Evolutionary conservation across 2,329 filamentous ascomycete species (phyloP).

Genomic region (Sclerotinia spermophila): DNA sequence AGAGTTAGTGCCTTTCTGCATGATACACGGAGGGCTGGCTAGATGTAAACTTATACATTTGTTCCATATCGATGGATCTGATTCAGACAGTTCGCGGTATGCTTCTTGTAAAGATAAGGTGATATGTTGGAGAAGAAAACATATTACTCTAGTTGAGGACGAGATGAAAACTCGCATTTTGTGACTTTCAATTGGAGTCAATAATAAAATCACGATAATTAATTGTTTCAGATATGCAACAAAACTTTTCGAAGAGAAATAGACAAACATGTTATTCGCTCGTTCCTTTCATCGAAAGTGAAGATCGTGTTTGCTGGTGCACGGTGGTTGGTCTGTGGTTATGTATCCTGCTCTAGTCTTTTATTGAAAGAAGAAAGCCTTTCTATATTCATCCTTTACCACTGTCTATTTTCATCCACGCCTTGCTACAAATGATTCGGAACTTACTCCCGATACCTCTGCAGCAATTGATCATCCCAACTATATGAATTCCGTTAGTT

Average conservation of each 20-base stretch:
- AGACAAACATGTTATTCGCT: not conserved
- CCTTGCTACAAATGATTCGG: not conserved
- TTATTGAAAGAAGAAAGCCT: constrained; percentile 20
- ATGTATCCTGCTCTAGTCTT: not conserved
- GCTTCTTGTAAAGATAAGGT: constrained; percentile 7
- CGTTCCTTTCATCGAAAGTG: not conserved
- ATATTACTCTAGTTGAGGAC: not conserved
- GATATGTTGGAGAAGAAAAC: not conserved
- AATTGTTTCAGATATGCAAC: constrained; percentile 12
- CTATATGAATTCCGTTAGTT: constrained; percentile 39
- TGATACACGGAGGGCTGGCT: constrained; percentile 19
- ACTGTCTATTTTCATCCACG: not conserved
- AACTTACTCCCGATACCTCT: constrained; percentile 46
- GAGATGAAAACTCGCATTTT: not conserved
- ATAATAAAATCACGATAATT: not conserved
- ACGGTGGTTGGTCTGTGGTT: not conserved
- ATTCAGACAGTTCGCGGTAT: not conserved
- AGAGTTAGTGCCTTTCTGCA: constrained; percentile 14
- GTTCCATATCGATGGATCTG: constrained; percentile 19
- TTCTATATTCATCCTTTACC: not conserved
- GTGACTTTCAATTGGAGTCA: not conserved
- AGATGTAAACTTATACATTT: constrained; percentile 20
- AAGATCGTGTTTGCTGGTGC: not conserved
- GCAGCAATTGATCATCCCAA: constrained; percentile 53
- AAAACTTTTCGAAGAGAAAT: not conserved